Percentiles rank a stretch among this genome's conserved stretches.
These are phyloP conservation scores for Pichia eremophila DNA, from an alignment of 805 yeast species.

Conservation along the genomic window DNA sequence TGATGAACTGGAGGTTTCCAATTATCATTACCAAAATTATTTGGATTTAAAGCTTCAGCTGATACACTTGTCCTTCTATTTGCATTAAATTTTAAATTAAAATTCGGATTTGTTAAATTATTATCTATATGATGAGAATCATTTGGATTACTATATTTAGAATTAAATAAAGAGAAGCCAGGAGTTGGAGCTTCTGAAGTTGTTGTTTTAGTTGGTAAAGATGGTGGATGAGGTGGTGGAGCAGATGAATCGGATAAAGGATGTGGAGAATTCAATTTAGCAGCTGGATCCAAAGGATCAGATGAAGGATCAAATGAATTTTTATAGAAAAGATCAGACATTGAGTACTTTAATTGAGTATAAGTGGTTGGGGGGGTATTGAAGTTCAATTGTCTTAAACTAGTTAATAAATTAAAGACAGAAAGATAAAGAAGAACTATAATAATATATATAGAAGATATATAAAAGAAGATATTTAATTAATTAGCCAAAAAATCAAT, in stretches of 20 bases:
- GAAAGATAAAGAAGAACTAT: no score
- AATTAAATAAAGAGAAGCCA: not conserved
- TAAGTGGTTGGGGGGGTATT: no score
- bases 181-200: not conserved
- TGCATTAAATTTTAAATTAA: slow-evolving; percentile 36
- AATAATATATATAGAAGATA: no score
- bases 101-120: not conserved
- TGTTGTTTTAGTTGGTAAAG: no score
- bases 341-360: not conserved
- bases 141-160: no score
- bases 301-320: slow-evolving; percentile 7
- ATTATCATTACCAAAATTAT: slow-evolving; percentile 51
- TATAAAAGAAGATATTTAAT: no score
- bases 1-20: slow-evolving; percentile 69
- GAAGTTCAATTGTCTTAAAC: no score
- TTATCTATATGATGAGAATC: no score
- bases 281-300: slow-evolving; percentile 5
- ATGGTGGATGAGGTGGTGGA: no score
- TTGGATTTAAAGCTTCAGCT: slow-evolving; percentile 80
- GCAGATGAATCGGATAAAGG: not conserved
- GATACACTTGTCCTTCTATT: slow-evolving; percentile 83
- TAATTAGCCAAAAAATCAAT: no score
- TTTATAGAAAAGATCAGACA: not conserved
- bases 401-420: no score
- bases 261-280: not conserved